Base-by-base conservation (phyloP, 2,329 filamentous ascomycete genomes). In the Purpureocillium lavendulum region DNA sequence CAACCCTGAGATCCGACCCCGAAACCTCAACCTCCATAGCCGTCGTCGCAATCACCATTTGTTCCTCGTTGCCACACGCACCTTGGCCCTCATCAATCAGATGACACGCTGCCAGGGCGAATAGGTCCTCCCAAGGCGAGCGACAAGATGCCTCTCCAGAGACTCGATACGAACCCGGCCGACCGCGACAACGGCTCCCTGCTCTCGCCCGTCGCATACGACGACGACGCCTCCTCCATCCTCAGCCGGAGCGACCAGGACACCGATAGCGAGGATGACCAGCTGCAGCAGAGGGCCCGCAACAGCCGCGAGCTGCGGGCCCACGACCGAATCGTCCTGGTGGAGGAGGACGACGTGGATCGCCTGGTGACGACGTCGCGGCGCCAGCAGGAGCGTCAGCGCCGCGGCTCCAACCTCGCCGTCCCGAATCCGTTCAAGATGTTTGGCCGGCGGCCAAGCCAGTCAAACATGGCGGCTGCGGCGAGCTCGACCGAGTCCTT, bases 231-330 rank as follows among this genome's bases (percentile, higher is more conserved):
- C 39, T 65, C 75, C 11, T 84, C 81, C 7, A 62, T 86, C 32
- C 74, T 80, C 51, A 79, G 72, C 51, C 74, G 75, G 45, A 80
- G 74, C 64, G 82, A 84, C 53, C 82, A 86, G 57, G 82, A 87
- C 54, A 82, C 78, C 41, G 83, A 87, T 55, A 84, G 79, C 61
- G 82, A 87, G 49, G 83, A 87, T 58, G 82, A 87, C 57, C 70
- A 84, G 52, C 69, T 85, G 39, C 65, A 84, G 45, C 67, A 72
- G 42, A 74, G 73, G 8, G 79, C 79, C 28, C 74, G 82, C 35
- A 84, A 79, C 47, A 85, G 80, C 53, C 67, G 74, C 40, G 84
- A 88, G 57, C 68, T 87, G 40, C 74, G 78, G 30, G 75, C 77
- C 29, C 78, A 84, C 59, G 84, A 88, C 55, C 70, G 78, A 33